phyloP scores from a whole-genome alignment of 306 rosid species.

The Leucaena leucocephala region DNA sequence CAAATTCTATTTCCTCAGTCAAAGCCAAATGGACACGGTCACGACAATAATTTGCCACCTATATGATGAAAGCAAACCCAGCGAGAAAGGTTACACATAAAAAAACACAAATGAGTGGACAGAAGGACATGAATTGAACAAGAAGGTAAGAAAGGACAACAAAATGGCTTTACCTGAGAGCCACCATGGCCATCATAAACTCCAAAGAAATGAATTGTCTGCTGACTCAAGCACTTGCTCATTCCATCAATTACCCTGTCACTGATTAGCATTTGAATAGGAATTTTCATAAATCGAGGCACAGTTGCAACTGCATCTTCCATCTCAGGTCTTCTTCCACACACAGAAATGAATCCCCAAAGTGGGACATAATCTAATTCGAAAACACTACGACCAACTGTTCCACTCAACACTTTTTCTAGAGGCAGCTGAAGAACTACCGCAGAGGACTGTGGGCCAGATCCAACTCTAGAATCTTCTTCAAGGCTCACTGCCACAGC shows the following conservation, averaged over 20 bases:
- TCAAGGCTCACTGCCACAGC: constrained; percentile 51
- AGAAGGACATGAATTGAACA: not conserved
- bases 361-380: constrained; percentile 72
- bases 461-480: constrained; percentile 42
- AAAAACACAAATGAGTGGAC: not conserved
- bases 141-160: not conserved
- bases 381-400: constrained; percentile 62
- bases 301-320: constrained; percentile 66
- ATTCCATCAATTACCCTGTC: constrained; percentile 55
- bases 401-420: constrained; percentile 46
- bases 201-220: constrained; percentile 67
- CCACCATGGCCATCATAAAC: constrained; percentile 86
- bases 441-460: constrained; percentile 41
- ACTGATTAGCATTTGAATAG: constrained; percentile 62
- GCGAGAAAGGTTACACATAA: not conserved
- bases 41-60: constrained; percentile 77
- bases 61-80: constrained; percentile 26
- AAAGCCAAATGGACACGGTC: constrained; percentile 67
- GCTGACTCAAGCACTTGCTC: constrained; percentile 52
- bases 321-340: constrained; percentile 83
- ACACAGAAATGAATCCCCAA: constrained; percentile 62
- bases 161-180: constrained; percentile 51
- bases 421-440: constrained; percentile 50
- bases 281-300: constrained; percentile 58
- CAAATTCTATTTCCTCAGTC: constrained; percentile 66